Conservation (phyloP, 2,329 filamentous ascomycete genomes). For the Sporothrix variecibatus region DNA sequence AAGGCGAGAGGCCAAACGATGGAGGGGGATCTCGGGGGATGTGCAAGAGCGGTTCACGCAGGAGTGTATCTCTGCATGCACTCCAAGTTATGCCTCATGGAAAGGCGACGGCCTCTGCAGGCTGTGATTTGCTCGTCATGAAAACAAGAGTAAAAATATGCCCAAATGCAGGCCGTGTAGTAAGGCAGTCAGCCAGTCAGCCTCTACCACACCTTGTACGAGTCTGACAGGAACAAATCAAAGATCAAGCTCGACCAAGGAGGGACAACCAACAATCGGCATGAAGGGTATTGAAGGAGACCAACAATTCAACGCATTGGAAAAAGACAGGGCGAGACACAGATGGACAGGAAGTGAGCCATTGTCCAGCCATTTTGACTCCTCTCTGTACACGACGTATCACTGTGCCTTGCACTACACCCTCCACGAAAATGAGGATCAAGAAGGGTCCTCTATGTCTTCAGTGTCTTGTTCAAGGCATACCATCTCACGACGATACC, state of each 20-base stretch:
- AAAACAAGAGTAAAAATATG: background rate
- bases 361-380: conserved; percentile 4
- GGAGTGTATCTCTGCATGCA: background rate
- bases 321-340: background rate
- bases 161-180: background rate
- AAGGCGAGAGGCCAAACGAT: background rate
- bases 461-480: background rate
- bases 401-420: conserved; percentile 10
- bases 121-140: background rate
- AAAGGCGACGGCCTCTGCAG: background rate
- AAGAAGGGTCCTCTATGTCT: no score
- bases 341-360: background rate
- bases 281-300: background rate
- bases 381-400: background rate
- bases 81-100: background rate
- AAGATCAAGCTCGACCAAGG: background rate
- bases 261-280: background rate
- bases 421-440: background rate
- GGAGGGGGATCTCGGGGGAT: background rate
- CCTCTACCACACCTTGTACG: conserved; percentile 4
- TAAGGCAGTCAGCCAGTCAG: conserved; percentile 1
- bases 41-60: background rate
- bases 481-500: conserved; percentile 3
- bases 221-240: conserved; percentile 16
- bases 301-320: conserved; percentile 12